Percentiles rank a stretch among this genome's conserved stretches.
Conservation (phyloP, 495 filamentous ascomycete species). For the Aspergillus saccharolyticus region DNA sequence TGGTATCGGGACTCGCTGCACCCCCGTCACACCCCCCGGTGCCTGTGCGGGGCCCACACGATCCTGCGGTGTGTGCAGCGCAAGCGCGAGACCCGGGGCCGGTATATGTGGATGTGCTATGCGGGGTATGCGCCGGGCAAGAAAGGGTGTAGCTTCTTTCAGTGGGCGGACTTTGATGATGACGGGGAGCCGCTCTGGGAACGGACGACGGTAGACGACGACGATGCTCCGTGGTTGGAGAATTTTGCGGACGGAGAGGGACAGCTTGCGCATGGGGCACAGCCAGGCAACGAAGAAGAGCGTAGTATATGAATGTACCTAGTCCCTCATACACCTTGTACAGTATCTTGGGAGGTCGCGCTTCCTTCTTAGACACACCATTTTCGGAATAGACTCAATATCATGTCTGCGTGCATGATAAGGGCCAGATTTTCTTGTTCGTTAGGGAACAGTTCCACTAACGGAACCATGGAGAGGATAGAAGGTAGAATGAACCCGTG, state of each 20-base stretch:
- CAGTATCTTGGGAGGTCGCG: too few species aligned
- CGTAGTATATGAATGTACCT: not conserved
- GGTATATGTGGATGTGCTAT: conserved; percentile 95
- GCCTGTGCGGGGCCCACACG: conserved; percentile 62
- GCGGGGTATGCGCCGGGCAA: conserved; percentile 69
- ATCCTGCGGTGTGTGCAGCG: conserved; percentile 76
- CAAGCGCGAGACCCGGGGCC: conserved; percentile 66
- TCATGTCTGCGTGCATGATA: too few species aligned
- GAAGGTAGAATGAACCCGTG: too few species aligned
- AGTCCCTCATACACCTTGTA: not conserved
- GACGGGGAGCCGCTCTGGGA: conserved; percentile 74
- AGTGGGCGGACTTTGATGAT: conserved; percentile 86
- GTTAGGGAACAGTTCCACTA: too few species aligned
- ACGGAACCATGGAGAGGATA: too few species aligned
- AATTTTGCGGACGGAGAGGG: conserved; percentile 22
- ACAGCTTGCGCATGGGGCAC: not conserved
- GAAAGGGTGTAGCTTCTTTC: conserved; percentile 73
- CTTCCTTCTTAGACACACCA: too few species aligned
- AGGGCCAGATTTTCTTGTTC: too few species aligned
- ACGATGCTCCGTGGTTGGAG: conserved; percentile 23
- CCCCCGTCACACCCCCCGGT: conserved; percentile 55
- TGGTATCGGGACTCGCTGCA: conserved; percentile 73
- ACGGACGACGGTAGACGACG: conserved; percentile 11
- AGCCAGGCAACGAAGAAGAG: not conserved
- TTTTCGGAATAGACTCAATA: too few species aligned